Conservation (phyloP, 1,139 yeast species). For the Debaryomyces udenii region DNA sequence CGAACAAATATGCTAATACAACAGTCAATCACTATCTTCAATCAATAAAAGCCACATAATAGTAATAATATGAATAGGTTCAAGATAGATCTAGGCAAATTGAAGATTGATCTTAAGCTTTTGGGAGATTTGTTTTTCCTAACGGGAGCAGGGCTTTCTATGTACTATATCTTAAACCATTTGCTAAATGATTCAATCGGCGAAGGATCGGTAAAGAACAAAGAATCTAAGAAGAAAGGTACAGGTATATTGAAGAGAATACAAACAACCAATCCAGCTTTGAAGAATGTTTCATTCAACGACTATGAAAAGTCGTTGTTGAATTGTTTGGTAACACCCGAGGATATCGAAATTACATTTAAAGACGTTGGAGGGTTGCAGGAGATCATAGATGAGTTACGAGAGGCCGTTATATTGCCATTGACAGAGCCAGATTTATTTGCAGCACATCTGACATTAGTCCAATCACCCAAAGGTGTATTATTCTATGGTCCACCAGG, state of each 20-base stretch:
- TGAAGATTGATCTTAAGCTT: constrained; percentile 56
- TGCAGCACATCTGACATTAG: constrained; percentile 61
- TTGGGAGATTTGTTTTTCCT: constrained; percentile 70
- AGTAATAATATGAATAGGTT: constrained; percentile 32
- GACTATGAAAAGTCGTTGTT: constrained; percentile 80
- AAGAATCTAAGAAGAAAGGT: constrained; percentile 70
- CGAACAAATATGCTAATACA: constrained; percentile 1
- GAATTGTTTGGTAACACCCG: constrained; percentile 80
- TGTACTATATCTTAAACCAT: constrained; percentile 69
- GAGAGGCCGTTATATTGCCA: constrained; percentile 88
- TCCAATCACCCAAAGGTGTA: constrained; percentile 94
- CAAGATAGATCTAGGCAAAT: constrained; percentile 41
- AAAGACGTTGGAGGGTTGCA: constrained; percentile 89
- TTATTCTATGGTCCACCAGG: constrained; percentile 96
- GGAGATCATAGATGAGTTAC: constrained; percentile 74
- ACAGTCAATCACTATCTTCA: not conserved
- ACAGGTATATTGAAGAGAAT: constrained; percentile 62
- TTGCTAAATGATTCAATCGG: constrained; percentile 56
- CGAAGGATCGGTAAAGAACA: constrained; percentile 56
- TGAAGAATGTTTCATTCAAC: constrained; percentile 57
- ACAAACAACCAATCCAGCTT: constrained; percentile 59
- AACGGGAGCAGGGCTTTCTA: constrained; percentile 81
- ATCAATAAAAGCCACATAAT: not conserved
- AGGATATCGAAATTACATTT: constrained; percentile 75
- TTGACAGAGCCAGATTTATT: constrained; percentile 73